Conservation (phyloP, 192 early-diverging fungal species). For the Backusella sp. region DNA sequence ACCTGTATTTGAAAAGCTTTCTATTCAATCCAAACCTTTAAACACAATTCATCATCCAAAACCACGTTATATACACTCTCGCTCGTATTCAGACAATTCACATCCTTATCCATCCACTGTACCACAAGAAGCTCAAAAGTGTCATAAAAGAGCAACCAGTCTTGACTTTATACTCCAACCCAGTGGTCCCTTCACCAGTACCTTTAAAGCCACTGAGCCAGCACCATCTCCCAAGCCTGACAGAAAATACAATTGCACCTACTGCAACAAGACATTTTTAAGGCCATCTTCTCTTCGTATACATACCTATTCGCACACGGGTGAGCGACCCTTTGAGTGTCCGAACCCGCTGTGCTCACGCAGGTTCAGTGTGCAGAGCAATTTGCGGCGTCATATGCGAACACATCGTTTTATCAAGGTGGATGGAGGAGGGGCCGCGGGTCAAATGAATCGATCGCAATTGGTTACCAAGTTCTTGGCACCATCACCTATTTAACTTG, state of each 20-base stretch:
- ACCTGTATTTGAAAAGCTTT: not conserved
- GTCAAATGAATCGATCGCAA: not conserved
- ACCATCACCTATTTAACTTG: not conserved
- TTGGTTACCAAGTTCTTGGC: not conserved
- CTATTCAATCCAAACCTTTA: not conserved
- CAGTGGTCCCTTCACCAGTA: not conserved
- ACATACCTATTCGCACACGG: conserved; percentile 73
- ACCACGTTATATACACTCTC: not conserved
- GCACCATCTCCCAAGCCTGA: not conserved
- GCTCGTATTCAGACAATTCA: not conserved
- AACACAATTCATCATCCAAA: not conserved
- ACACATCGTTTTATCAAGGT: conserved; percentile 37
- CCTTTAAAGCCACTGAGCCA: not conserved
- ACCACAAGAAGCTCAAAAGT: not conserved
- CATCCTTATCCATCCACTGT: not conserved
- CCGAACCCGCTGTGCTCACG: conserved; percentile 57
- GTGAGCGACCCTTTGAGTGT: conserved; percentile 73
- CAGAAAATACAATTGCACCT: conserved; percentile 55
- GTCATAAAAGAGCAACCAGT: not conserved
- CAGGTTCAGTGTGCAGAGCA: conserved; percentile 70
- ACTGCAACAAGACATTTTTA: conserved; percentile 63
- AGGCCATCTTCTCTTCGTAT: conserved; percentile 67
- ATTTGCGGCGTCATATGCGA: conserved; percentile 66
- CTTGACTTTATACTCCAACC: not conserved
- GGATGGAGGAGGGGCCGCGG: not conserved